Evolutionary conservation across 2,329 filamentous ascomycete species (phyloP), one percentile per base, ranked within the genome.

Genomic region (Stagonosporopsis cucurbitacearum): DNA sequence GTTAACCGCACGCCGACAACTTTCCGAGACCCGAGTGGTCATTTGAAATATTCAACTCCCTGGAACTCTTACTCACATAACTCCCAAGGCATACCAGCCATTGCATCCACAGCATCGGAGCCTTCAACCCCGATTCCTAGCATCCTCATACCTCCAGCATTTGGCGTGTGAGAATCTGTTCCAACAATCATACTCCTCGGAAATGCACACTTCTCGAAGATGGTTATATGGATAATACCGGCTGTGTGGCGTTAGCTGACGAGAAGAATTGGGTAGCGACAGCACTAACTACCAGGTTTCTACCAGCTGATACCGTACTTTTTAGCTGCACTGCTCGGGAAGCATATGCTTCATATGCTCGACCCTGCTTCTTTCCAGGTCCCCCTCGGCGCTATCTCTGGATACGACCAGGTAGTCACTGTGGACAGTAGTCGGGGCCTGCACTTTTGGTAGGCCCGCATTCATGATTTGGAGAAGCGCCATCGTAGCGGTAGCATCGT

Each of bases 111-210:
- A 13, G 59, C 67, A 58, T 70, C 68, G 4, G 67, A 66, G 8
- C 67, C 67, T 4, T 66, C 68, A 19, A 70, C 73, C 0, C 75
- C 94, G 75, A 98, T 96, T 57, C 92, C 90, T 72, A 86, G 87
- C 89, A 96, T 96, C 77, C 92, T 93, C 56, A 98, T 88, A 86
- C 94, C 94, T 84, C 94, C 94, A 73, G 87, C 94, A 77, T 99
- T 99, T 73, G 94, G 94, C 57, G 95, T 98, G 84, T 99, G 95
- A 54, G 92, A 96, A 79, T 98, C 94, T 68, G 94, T 98, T 78
- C 95, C 95, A 75, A 98, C 98, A 76, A 99, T 87, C 57, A 99
- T 87, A 86, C 89, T 93, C 86, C 95, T 95, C 65, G 95, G 95
- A 89, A 98, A 98, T 77, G 93, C 93, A 79, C 98, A 98, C 86